Base-by-base conservation (phyloP, 2,329 filamentous ascomycete species). In the Trichoderma atroviride region DNA sequence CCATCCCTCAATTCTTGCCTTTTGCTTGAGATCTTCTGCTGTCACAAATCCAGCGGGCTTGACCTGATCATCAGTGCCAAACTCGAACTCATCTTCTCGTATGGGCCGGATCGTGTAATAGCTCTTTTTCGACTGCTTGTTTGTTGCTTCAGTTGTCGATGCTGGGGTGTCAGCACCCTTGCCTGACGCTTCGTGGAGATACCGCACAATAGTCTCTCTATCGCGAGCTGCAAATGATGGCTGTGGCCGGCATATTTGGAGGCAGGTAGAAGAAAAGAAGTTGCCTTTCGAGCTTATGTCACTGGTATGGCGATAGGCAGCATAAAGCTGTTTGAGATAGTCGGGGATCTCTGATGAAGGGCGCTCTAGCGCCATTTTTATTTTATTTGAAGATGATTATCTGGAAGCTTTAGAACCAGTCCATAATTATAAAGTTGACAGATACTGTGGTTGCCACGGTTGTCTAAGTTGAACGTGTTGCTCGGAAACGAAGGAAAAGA, bases 161-260 rank as follows among this genome's bases (percentile, higher is more conserved):
- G 47, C 24, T 13, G 47, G 22, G 10, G 22, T 5, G 47, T 13
- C 22, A 24, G 53, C 11, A 40, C n/a, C 19, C 50, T 73, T 35
- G 75, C 74, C 33, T 14, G 72, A 70, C 2, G 74, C 68, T 24
- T 75, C 74, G 16, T 71, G 68, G 7, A 78, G 70, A 29, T 74
- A 74, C 0, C 57, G 53, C 2, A 77, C 71, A 22, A 77, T 78
- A n/a, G 72, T 74, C 3, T 69, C 71, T 19, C 73, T 40, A 29
- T 75, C 43, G 1, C 24, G 53, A 0, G 76, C 74, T 5, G 74
- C 74, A 37, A 74, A 77, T 1, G 74, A 69, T 0, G 75, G 75
- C 0, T 71, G 40, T 0, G 73, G 70, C 7, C 75, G 74, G 62
- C 74, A 77, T 14, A 76, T 74, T 27, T 78, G 47, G 43, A 37